These are phyloP conservation scores for Ilex asprella DNA, from an alignment of 257 asterid species.

Conservation along the genomic window DNA sequence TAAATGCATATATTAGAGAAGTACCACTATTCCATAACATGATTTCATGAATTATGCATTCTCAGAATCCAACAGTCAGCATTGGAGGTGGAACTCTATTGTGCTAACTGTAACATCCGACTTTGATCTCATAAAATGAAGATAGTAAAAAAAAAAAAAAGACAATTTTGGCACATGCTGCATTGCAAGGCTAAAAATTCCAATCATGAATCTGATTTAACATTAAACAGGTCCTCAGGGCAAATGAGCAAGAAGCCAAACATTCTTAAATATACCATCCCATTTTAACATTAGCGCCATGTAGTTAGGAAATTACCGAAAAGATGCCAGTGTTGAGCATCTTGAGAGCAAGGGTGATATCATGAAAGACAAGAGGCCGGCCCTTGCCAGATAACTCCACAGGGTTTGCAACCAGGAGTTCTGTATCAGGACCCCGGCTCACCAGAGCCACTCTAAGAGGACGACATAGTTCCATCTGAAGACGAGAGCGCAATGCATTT, in stretches of 20 bases:
- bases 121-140: no score
- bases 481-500: conserved; percentile 45
- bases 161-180: background rate
- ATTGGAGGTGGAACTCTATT: no score
- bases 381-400: conserved; percentile 85
- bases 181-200: background rate
- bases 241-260: background rate
- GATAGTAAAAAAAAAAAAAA: no score
- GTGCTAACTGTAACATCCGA: no score
- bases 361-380: conserved; percentile 76
- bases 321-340: conserved; percentile 63
- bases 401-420: conserved; percentile 77
- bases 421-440: conserved; percentile 87
- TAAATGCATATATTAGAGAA: no score
- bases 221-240: no score
- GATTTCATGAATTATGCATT: no score
- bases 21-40: no score
- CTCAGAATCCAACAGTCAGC: no score
- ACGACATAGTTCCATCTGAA: conserved; percentile 66
- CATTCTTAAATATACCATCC: background rate
- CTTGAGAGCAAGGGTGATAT: conserved; percentile 84
- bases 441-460: conserved; percentile 70
- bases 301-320: conserved; percentile 41
- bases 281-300: conserved; percentile 1
- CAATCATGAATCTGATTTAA: no score